These are phyloP conservation scores for Fusarium clavum DNA, from an alignment of 2,329 filamentous ascomycete species.

Conservation along the genomic window DNA sequence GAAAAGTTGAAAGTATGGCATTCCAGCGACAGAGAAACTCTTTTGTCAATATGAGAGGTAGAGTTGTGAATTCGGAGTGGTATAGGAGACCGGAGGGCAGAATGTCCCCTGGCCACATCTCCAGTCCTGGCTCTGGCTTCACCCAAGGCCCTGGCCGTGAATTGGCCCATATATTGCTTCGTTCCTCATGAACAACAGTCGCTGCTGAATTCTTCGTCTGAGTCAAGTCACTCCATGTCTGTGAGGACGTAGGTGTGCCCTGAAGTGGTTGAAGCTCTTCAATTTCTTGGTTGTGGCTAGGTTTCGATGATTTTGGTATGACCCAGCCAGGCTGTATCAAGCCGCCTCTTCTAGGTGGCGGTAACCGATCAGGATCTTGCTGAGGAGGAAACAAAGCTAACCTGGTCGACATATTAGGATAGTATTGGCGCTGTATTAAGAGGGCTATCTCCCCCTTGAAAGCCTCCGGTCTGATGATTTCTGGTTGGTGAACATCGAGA, in stretches of 20 bases:
- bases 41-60: conserved; percentile 2
- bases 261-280: conserved; percentile 1
- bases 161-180: background rate
- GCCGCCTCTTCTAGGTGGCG: background rate
- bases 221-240: background rate
- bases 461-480: background rate
- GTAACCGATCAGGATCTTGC: background rate
- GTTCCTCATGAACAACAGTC: background rate
- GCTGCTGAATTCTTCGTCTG: background rate
- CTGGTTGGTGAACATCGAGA: conserved; percentile 18
- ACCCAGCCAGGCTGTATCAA: background rate
- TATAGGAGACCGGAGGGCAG: conserved; percentile 10
- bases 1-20: conserved; percentile 1
- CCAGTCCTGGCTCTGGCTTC: conserved; percentile 2
- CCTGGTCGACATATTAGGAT: conserved; percentile 5
- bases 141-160: conserved; percentile 7
- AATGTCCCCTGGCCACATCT: conserved; percentile 12
- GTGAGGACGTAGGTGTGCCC: background rate
- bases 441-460: background rate
- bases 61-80: conserved; percentile 1
- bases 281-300: background rate
- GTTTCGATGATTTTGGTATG: background rate
- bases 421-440: background rate
- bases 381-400: conserved; percentile 6
- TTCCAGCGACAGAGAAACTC: conserved; percentile 11